phyloP scores from a whole-genome alignment of 2,329 filamentous ascomycete genomes.

The Penicillium sp. region DNA sequence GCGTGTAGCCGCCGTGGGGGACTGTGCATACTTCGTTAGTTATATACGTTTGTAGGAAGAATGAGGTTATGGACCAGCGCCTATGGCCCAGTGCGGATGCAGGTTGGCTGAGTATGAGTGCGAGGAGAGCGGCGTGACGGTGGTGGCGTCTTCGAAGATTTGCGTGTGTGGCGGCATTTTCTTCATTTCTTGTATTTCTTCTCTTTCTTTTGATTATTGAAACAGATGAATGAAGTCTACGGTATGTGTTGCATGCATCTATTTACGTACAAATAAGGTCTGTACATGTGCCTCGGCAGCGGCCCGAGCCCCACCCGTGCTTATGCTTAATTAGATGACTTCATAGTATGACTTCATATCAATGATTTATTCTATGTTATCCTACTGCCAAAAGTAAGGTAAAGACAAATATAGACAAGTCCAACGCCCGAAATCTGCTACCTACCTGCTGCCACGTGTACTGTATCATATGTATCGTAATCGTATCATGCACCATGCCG shows the following conservation, averaged over 20 bases:
- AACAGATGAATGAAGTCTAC: too few relatives aligned
- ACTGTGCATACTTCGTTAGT: conserved; percentile 43
- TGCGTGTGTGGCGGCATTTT: conserved; percentile 20
- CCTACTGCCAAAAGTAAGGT: too few relatives aligned
- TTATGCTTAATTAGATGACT: too few relatives aligned
- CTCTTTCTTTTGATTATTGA: background rate
- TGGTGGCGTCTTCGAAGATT: conserved; percentile 35
- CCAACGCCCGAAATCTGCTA: too few relatives aligned
- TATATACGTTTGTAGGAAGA: background rate
- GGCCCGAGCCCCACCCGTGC: too few relatives aligned
- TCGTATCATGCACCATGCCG: background rate
- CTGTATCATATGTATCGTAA: background rate
- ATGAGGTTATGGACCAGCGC: conserved; percentile 48
- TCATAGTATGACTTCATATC: too few relatives aligned
- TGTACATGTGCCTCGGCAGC: too few relatives aligned
- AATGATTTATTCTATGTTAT: too few relatives aligned
- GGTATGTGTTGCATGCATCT: too few relatives aligned
- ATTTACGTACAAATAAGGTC: too few relatives aligned
- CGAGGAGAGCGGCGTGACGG: conserved; percentile 37
- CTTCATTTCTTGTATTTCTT: background rate
- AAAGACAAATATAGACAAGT: too few relatives aligned
- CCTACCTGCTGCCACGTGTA: too few relatives aligned
- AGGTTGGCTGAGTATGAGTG: conserved; percentile 58
- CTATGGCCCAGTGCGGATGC: conserved; percentile 61
- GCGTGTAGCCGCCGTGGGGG: conserved; percentile 68